These are phyloP conservation scores for Pleurotus djamor DNA, from an alignment of 768 basidiomycete species.

Conservation along the genomic window DNA sequence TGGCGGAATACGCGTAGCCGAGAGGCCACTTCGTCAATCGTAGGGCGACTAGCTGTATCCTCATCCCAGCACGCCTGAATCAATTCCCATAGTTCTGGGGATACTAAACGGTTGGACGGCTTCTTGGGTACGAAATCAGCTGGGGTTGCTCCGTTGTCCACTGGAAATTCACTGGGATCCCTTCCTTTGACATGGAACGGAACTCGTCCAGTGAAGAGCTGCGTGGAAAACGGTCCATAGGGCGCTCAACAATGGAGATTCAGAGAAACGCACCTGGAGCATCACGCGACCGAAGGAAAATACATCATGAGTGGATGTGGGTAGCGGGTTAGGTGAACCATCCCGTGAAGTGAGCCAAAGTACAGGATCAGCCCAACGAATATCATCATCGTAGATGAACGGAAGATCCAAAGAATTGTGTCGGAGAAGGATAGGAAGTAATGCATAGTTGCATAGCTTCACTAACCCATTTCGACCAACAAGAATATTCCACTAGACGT, in stretches of 20 bases:
- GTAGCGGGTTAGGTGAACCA: not conserved
- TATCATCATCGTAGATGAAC: conserved; percentile 1
- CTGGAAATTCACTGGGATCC: not conserved
- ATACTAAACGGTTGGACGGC: not conserved
- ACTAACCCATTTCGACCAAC: not conserved
- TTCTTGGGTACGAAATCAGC: not conserved
- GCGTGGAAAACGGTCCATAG: not conserved
- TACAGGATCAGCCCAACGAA: conserved; percentile 13
- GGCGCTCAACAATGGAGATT: not conserved
- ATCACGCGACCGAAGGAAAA: conserved; percentile 14
- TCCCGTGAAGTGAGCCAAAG: not conserved
- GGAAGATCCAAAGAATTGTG: not conserved
- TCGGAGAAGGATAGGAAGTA: not conserved
- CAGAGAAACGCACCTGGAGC: conserved; percentile 8
- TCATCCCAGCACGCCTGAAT: conserved; percentile 9
- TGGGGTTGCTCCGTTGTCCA: not conserved
- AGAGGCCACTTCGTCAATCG: not conserved
- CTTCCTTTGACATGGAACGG: conserved; percentile 3
- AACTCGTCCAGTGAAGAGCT: conserved; percentile 6
- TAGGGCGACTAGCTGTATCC: conserved; percentile 1
- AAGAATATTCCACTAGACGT: not conserved
- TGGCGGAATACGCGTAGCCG: not conserved
- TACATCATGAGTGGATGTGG: conserved; percentile 8
- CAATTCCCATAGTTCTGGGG: conserved; percentile 8
- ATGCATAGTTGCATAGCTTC: not conserved